A percentile compares a stretch with the other conserved stretches of the same genome.
Conservation (phyloP, 1,139 yeast species). For the Hansenula lynferdii region DNA sequence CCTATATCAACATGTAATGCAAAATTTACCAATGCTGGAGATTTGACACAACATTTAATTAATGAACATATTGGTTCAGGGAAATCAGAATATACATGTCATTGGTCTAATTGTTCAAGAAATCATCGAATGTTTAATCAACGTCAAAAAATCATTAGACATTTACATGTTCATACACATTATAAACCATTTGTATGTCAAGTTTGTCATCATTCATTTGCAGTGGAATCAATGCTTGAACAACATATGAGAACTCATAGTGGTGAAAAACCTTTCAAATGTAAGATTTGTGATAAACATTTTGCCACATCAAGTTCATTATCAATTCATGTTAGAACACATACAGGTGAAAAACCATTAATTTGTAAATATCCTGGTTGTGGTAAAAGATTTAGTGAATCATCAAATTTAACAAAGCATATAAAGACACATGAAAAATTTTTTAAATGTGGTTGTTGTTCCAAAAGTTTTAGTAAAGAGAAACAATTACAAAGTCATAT, state of each 20-base stretch:
- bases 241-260: slow-evolving; percentile 82
- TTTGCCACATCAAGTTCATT: slow-evolving; percentile 57
- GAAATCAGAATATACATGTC: slow-evolving; percentile 61
- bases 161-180: slow-evolving; percentile 83
- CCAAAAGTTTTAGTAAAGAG: slow-evolving; percentile 44
- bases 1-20: slow-evolving; percentile 35
- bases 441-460: slow-evolving; percentile 47
- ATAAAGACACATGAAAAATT: slow-evolving; percentile 60
- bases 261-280: slow-evolving; percentile 79
- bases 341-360: slow-evolving; percentile 91
- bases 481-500: slow-evolving; percentile 37
- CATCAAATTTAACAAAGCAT: slow-evolving; percentile 85
- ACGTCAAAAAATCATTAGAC: slow-evolving; percentile 81
- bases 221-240: slow-evolving; percentile 47
- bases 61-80: slow-evolving; percentile 71
- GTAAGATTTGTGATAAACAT: slow-evolving; percentile 59
- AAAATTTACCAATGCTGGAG: slow-evolving; percentile 47
- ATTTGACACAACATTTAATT: slow-evolving; percentile 66
- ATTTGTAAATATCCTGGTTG: slow-evolving; percentile 78
- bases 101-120: slow-evolving; percentile 78
- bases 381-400: slow-evolving; percentile 80
- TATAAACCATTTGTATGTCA: slow-evolving; percentile 71
- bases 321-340: slow-evolving; percentile 69
- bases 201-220: slow-evolving; percentile 62
- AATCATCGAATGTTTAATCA: slow-evolving; percentile 61